phyloP scores from a whole-genome alignment of 441 rosid genomes.

The Bruguiera hainesii region DNA sequence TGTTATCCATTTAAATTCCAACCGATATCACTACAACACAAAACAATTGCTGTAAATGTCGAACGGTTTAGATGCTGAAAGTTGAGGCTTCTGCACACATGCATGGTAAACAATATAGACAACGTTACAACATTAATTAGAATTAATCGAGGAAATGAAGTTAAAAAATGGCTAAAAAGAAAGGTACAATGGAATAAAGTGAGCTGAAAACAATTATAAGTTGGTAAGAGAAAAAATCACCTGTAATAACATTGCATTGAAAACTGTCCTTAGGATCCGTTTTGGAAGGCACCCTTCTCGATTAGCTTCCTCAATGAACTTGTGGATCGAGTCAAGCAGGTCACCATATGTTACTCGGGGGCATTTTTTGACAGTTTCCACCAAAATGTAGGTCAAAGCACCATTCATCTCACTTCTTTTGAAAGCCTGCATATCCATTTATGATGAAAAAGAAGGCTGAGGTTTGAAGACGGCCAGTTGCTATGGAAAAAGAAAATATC shows the following conservation, averaged over 20 bases:
- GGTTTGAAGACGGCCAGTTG: too few relatives aligned
- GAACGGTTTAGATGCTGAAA: slow-evolving; percentile 35
- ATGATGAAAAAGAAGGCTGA: too few relatives aligned
- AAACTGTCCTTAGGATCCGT: slow-evolving; percentile 23
- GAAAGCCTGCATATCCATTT: slow-evolving; percentile 33
- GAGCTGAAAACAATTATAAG: too few relatives aligned
- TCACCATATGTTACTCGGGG: slow-evolving; percentile 35
- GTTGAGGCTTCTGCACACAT: slow-evolving; percentile 37
- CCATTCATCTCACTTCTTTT: slow-evolving; percentile 38
- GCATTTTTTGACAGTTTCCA: slow-evolving; percentile 13
- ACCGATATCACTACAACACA: slow-evolving; percentile 11
- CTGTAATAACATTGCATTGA: slow-evolving; percentile 32
- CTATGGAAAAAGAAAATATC: not conserved
- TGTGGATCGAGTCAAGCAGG: slow-evolving; percentile 30
- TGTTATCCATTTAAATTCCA: too few relatives aligned
- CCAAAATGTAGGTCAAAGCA: slow-evolving; percentile 39
- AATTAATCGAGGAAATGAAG: not conserved
- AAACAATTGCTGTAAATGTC: slow-evolving; percentile 22
- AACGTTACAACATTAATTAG: not conserved
- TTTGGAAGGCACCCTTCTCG: slow-evolving; percentile 25
- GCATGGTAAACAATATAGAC: not conserved
- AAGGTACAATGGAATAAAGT: too few relatives aligned
- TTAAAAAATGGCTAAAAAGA: not conserved
- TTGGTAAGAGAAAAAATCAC: slow-evolving; percentile 14
- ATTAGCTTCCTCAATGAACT: slow-evolving; percentile 30